These are phyloP conservation scores for Nannochloropsis oceanica DNA, from an alignment of 108 stramenopile species.

Conservation along the genomic window DNA sequence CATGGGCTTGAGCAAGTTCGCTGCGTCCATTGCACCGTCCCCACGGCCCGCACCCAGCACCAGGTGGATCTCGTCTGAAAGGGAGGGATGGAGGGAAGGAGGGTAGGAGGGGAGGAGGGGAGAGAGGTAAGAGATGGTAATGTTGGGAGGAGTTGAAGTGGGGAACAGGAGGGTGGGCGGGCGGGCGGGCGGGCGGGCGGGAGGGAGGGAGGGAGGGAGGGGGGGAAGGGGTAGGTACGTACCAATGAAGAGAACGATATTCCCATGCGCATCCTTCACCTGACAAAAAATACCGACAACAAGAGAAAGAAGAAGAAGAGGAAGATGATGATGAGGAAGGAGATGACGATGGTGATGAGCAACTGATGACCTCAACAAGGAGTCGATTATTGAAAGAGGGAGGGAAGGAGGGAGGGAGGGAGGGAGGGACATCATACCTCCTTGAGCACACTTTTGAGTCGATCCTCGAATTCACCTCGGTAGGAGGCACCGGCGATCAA, in stretches of 20 bases:
- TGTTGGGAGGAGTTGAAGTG: no score
- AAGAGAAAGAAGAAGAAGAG: not conserved
- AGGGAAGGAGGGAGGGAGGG: not conserved
- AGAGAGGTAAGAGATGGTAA: no score
- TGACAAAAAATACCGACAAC: no score
- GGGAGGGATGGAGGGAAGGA: not conserved
- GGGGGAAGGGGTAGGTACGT: no score
- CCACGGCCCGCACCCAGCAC: conserved; percentile 81
- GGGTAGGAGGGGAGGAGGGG: not conserved
- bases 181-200: not conserved
- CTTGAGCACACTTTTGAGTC: conserved; percentile 79
- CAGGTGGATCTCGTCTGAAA: conserved; percentile 74
- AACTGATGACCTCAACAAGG: no score
- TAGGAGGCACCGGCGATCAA: conserved; percentile 92
- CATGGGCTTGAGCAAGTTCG: conserved; percentile 91
- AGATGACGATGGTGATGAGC: no score
- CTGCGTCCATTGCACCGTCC: conserved; percentile 88
- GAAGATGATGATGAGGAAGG: not conserved
- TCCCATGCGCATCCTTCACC: conserved; percentile 53
- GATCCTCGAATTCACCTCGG: conserved; percentile 94
- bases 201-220: not conserved
- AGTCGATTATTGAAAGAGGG: no score
- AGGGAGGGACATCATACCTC: conserved; percentile 44
- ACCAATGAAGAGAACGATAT: conserved; percentile 73
- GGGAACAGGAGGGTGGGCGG: not conserved